Evolutionary conservation across 1,139 yeast species (phyloP).

Genomic region (Arxiozyma telluris): DNA sequence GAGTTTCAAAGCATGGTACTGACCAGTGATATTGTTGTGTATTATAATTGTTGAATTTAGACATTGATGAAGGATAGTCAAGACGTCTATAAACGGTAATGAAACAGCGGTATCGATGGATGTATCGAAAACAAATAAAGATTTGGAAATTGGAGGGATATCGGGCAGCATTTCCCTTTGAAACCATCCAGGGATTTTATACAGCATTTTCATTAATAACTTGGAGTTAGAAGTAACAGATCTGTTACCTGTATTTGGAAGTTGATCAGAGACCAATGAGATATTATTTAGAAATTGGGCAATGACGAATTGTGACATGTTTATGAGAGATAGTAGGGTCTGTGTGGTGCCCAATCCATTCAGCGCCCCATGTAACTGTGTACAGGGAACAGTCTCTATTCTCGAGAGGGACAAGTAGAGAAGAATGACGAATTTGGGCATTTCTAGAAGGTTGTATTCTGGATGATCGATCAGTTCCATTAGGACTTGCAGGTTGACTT

Average conservation of each 20-base stretch:
- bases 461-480: slow-evolving; percentile 37
- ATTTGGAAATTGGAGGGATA: slow-evolving; percentile 35
- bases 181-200: slow-evolving; percentile 20
- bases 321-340: slow-evolving; percentile 26
- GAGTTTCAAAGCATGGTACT: slow-evolving; percentile 13
- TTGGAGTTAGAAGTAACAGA: not conserved
- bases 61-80: slow-evolving; percentile 14
- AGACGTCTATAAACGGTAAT: slow-evolving; percentile 9
- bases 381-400: slow-evolving; percentile 10
- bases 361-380: slow-evolving; percentile 16
- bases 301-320: slow-evolving; percentile 21
- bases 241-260: not conserved
- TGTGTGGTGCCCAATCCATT: slow-evolving; percentile 23
- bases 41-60: slow-evolving; percentile 15
- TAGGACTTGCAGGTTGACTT: slow-evolving; percentile 19
- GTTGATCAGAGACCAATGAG: not conserved
- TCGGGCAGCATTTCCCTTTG: slow-evolving; percentile 16
- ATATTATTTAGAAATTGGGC: slow-evolving; percentile 16
- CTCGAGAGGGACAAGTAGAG: slow-evolving; percentile 13
- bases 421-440: slow-evolving; percentile 19
- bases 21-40: slow-evolving; percentile 14
- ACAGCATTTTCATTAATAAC: slow-evolving; percentile 1
- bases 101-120: slow-evolving; percentile 12
- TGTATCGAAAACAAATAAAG: slow-evolving; percentile 29
- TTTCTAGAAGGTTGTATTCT: slow-evolving; percentile 27